Base-by-base conservation (phyloP, 2,329 filamentous ascomycete species). In the Trichophyton mentagrophytes region DNA sequence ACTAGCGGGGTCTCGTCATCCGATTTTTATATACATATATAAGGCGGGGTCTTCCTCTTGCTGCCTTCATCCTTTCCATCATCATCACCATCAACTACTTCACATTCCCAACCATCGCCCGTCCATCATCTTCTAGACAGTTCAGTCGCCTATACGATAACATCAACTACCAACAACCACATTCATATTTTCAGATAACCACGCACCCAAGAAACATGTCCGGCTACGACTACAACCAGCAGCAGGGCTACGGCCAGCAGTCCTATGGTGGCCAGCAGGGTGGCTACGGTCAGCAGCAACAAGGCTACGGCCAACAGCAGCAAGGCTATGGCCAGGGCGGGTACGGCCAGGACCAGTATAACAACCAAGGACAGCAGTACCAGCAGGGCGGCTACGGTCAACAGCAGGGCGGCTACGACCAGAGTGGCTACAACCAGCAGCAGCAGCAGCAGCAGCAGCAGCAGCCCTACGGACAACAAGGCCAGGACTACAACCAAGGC, bases 261-360 rank as follows among this genome's bases (percentile, higher is more conserved):
- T 61, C 20, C 4, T 33, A 63, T 17, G 64, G 67, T 55, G 59
- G 59, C 55, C 57, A 58, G 47, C 51, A 67, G n/a, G 63, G 62
- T 55, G 57, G 55, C 33, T 63, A 68, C 59, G 65, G 69, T 60
- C 63, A 68, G 64, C 69, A 68, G 59, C 64, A 67, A 33, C 56
- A 63, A 56, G 62, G 38, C 27, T 33, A 63, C 22, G 64, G 67
- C 56, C 61, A 60, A 49, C 55, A 59, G 49, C 51, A 67, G 17
- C 62, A 61, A 55, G 59, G 57, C 38, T 63, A 68, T 58, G 59
- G 11, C 33, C 33, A 36, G 33, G 60, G 59, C 17, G 63, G 64
- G 61, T 61, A 65, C 61, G 66, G 70, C 58, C 62, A 68, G 61
- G 65, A 70, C 60, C 64, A 68, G 20, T 61, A 64, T n/a, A 67